phyloP scores from a whole-genome alignment of 23 red algal species.

The Agarophyton chilense region DNA sequence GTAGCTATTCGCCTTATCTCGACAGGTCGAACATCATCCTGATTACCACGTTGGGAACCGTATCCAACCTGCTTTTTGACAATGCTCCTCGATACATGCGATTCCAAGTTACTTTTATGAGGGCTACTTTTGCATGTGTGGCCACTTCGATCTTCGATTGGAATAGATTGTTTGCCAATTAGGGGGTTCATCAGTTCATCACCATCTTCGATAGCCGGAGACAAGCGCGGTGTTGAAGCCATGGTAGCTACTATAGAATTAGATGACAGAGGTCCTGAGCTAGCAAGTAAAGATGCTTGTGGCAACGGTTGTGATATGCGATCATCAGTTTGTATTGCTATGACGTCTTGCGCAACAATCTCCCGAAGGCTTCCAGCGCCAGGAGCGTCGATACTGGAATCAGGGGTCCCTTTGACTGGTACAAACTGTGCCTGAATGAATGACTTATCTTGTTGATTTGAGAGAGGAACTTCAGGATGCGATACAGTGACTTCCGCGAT shows the following conservation, averaged over 20 bases:
- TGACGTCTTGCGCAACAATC: neutral
- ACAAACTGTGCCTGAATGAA: neutral
- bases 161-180: neutral
- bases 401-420: neutral
- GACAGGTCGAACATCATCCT: neutral
- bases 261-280: constrained; percentile 34
- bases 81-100: neutral
- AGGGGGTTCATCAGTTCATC: neutral
- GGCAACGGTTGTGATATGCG: neutral
- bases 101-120: constrained; percentile 9
- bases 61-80: neutral
- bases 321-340: neutral
- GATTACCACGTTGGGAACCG: neutral
- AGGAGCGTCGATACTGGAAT: neutral
- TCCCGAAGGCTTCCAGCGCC: neutral
- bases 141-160: neutral
- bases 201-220: constrained; percentile 8
- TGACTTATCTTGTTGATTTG: neutral
- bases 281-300: constrained; percentile 25
- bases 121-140: neutral
- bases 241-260: constrained; percentile 15
- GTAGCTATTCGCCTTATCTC: neutral
- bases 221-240: neutral
- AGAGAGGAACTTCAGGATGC: neutral
- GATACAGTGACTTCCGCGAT: neutral